A percentile compares a stretch with the other conserved stretches of the same genome.
Evolutionary conservation across 176 grass and related monocot genomes (phyloP).

Genomic region (Pharus latifolius): DNA sequence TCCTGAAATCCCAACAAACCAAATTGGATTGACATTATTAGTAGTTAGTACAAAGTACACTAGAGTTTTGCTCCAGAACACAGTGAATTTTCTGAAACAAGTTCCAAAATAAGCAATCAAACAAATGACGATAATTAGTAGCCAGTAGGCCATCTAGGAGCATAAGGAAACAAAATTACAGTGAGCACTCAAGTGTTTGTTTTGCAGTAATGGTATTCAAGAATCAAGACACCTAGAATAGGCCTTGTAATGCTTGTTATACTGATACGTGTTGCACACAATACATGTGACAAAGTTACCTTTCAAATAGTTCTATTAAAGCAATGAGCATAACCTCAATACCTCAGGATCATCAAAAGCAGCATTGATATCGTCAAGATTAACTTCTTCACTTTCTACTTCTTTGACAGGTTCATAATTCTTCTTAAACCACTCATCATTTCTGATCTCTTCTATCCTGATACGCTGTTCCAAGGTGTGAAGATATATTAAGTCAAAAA

Average conservation of each 20-base stretch:
- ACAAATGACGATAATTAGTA: not conserved
- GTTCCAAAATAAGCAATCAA: not conserved
- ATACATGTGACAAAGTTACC: not conserved
- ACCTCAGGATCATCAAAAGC: slow-evolving; percentile 86
- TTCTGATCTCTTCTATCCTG: slow-evolving; percentile 90
- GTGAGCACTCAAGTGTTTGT: not conserved
- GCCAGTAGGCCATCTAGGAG: not conserved
- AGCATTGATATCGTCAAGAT: slow-evolving; percentile 85
- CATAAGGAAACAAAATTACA: not conserved
- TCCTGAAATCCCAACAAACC: slow-evolving; percentile 42
- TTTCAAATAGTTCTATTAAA: slow-evolving; percentile 4
- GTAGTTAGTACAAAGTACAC: not conserved
- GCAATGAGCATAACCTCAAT: not conserved
- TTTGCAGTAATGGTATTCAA: too few species aligned
- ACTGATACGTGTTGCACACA: too few species aligned
- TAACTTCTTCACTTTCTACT: slow-evolving; percentile 77
- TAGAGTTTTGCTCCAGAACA: not conserved
- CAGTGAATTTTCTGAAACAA: not conserved
- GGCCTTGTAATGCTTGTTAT: too few species aligned
- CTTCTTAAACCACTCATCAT: slow-evolving; percentile 87
- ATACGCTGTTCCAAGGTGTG: slow-evolving; percentile 55
- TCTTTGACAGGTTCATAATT: slow-evolving; percentile 68
- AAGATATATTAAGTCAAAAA: slow-evolving; percentile 21
- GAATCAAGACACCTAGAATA: too few species aligned
- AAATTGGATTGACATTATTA: not conserved